A percentile compares a stretch with the other conserved stretches of the same genome.
Conservation (phyloP, 2,329 filamentous ascomycete genomes). For the Dryadomyces quercivorus region DNA sequence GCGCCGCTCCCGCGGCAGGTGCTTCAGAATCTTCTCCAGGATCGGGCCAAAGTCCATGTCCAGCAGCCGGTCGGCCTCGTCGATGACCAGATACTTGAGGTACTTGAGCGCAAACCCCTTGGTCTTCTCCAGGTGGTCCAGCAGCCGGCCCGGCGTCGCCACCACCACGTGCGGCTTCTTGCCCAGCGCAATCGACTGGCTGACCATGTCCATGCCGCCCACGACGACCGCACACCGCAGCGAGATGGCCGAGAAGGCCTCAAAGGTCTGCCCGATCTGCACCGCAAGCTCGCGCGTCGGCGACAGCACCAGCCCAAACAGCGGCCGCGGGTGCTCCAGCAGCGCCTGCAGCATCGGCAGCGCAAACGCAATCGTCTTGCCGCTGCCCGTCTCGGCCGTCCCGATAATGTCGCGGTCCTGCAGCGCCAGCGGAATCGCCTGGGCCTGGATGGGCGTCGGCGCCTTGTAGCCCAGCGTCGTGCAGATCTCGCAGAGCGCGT, state of each 20-base stretch:
- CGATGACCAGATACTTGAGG: slow-evolving; percentile 85
- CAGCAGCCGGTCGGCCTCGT: slow-evolving; percentile 83
- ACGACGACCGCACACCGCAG: slow-evolving; percentile 78
- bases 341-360: slow-evolving; percentile 85
- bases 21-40: slow-evolving; percentile 70
- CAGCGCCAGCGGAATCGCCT: slow-evolving; percentile 72
- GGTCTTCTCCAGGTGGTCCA: slow-evolving; percentile 93
- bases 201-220: slow-evolving; percentile 91
- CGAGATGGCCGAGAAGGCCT: slow-evolving; percentile 81
- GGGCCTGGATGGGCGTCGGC: slow-evolving; percentile 79
- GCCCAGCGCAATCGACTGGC: slow-evolving; percentile 80
- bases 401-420: slow-evolving; percentile 80
- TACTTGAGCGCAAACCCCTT: slow-evolving; percentile 77
- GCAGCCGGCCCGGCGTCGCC: slow-evolving; percentile 75
- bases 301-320: slow-evolving; percentile 83
- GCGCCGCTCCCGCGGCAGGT: slow-evolving; percentile 62
- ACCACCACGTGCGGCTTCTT: slow-evolving; percentile 94
- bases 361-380: slow-evolving; percentile 92
- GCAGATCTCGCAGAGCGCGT: slow-evolving; percentile 83
- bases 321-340: slow-evolving; percentile 72
- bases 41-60: slow-evolving; percentile 33
- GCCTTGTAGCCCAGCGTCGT: slow-evolving; percentile 66
- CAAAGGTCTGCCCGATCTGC: slow-evolving; percentile 80
- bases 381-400: slow-evolving; percentile 86
- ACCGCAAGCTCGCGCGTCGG: slow-evolving; percentile 88